Percentiles rank a stretch among this genome's conserved stretches.
These are phyloP conservation scores for Podospora didyma DNA, from an alignment of 495 filamentous ascomycete species.

Conservation along the genomic window DNA sequence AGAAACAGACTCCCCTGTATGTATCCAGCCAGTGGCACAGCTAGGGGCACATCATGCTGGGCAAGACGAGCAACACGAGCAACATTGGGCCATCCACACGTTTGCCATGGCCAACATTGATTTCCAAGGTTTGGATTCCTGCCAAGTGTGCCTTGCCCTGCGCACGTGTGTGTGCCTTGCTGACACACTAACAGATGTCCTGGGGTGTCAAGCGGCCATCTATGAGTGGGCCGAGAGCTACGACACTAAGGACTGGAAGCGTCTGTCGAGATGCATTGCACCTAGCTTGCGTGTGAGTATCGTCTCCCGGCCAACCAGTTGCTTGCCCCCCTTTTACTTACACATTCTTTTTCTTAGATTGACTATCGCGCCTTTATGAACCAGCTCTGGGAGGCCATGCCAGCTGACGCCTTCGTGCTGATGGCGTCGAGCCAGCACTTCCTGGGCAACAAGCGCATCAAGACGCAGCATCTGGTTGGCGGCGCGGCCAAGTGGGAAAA, in stretches of 20 bases:
- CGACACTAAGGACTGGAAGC: conserved; percentile 69
- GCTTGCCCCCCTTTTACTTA: neutral
- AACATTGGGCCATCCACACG: too few relatives aligned
- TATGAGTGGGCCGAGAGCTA: conserved; percentile 77
- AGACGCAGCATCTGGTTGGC: conserved; percentile 69
- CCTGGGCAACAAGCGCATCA: conserved; percentile 60
- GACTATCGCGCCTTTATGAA: conserved; percentile 66
- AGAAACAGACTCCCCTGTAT: too few relatives aligned
- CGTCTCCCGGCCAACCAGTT: neutral
- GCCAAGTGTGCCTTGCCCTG: too few relatives aligned
- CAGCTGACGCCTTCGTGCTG: conserved; percentile 57
- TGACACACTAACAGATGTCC: conserved; percentile 30
- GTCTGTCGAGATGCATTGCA: conserved; percentile 60
- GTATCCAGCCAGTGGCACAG: too few relatives aligned
- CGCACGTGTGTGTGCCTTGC: too few relatives aligned
- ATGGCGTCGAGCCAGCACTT: conserved; percentile 60
- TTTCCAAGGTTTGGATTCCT: too few relatives aligned
- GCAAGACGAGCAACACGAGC: too few relatives aligned
- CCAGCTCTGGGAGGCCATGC: conserved; percentile 61
- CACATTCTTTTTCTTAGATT: conserved; percentile 29
- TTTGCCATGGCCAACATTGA: too few relatives aligned
- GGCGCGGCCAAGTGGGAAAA: conserved; percentile 57
- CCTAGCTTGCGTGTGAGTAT: conserved; percentile 51
- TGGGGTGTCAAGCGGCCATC: conserved; percentile 39
- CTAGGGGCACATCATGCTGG: too few relatives aligned